Evolutionary conservation across 2,329 filamentous ascomycete species (phyloP), one percentile per base, ranked within the genome.

Genomic region (Epichloe gansuensis): DNA sequence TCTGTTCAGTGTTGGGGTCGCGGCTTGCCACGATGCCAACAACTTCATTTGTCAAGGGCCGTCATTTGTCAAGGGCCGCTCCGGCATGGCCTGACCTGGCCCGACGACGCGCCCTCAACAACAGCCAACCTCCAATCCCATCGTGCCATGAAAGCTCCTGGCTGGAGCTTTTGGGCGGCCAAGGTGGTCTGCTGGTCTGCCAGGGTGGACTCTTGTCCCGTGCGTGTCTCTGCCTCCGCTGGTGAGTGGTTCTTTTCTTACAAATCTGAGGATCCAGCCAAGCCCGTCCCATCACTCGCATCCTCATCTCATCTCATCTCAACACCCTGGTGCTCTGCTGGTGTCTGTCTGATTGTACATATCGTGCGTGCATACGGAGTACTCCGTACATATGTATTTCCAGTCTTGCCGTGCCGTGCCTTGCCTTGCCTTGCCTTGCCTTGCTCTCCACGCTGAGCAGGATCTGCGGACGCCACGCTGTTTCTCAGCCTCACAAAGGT

Each of bases 181-280:
- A 37, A 52, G 17, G 41, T 50, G 41, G 41, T 12, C 42, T 23
- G 50, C 50, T 48, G 51, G 50, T 46, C 52, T 39, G 25, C 49
- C 42, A 34, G 53, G 48, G 50, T 54, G 37, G 46, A 28, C 44
- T 52, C 12, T 37, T 52, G 53, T 52, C 39, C 53, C 52, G 52
- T 47, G 48, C 52, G 52, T 47, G 48, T 53, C 48, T 45, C 35
- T 46, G 31, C 42, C 39, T 37, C 35, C 12, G 43, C 17, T 52
- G 17, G 17, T 17, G 45, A 54, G 39, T 51, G 50, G 46, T 35
- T n/a, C 42, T 21, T 25, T 41, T 13, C 31, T 34, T 41, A 9
- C 31, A 12, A 35, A 45, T 48, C 44, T 46, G 42, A 38, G 38
- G 34, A 35, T 41, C 53, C 53, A 54, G 50, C 47, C 46, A 41